Base-by-base conservation (phyloP, 2,329 filamentous ascomycete genomes). In the Penicillium sp. region DNA sequence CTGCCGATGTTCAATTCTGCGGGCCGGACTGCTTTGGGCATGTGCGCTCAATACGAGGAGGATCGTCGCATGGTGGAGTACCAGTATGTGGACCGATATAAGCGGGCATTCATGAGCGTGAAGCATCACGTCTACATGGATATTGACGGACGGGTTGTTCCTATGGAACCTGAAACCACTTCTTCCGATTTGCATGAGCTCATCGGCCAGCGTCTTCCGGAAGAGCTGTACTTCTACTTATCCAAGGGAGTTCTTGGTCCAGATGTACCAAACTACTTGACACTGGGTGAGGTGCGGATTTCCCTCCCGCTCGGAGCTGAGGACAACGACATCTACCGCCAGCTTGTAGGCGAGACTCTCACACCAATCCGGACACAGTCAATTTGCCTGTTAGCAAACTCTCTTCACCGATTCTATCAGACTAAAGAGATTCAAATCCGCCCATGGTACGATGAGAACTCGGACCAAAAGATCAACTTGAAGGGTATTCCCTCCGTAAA, bases 171-270 rank as follows among this genome's bases (percentile, higher is more conserved):
- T 54, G 88, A 90, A 8, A 82, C 86, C 54, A 84, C 92, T 21
- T 93, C 95, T 2, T 84, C 84, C 46, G 93, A 98, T 71, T 88
- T 95, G 63, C 90, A 96, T 70, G 88, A 93, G 68, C 93, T 97
- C 70, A 85, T 97, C 60, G 92, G 92, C n/a, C 85, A 96, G 57
- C 89, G 93, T 58, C 81, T 99, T 5, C 92, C 95, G 0, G 87
- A 92, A 42, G 95, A 99, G 75, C 81, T 98, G 19, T 93, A 93
- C 72, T 90, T 91, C 74, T 98, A 98, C 73, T 82, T 97, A 49
- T 92, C 91, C 57, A 87, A 85, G 51, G 95, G 91, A 33, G 79
- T 97, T 44, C 86, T 98, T 62, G 87, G 90, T 27, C 82, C 91
- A 24, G 86, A 90, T 48, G 81, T 96, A 37, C 83, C 96, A 13